These are phyloP conservation scores for Verticillium isaacii DNA, from an alignment of 2,329 filamentous ascomycete genomes.

Conservation along the genomic window DNA sequence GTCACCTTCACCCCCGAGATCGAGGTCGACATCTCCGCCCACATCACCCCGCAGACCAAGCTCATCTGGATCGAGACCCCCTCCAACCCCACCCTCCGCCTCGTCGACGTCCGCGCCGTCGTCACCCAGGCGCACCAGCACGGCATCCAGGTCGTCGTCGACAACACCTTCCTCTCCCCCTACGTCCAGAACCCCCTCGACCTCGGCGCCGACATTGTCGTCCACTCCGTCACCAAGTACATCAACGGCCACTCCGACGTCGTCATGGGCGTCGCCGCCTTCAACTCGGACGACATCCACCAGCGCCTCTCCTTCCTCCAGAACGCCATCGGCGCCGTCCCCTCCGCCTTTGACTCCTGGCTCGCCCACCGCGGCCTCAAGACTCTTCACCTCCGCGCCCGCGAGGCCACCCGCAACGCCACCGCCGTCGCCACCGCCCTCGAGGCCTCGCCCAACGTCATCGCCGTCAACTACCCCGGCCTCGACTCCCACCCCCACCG, in stretches of 20 bases:
- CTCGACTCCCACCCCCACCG: slow-evolving; percentile 83
- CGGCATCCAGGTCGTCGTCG: slow-evolving; percentile 93
- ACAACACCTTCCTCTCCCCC: slow-evolving; percentile 96
- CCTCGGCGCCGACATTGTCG: slow-evolving; percentile 92
- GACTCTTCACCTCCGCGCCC: slow-evolving; percentile 88
- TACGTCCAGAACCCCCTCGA: slow-evolving; percentile 96
- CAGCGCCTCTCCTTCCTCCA: slow-evolving; percentile 83
- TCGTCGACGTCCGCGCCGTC: slow-evolving; percentile 90
- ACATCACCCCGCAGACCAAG: slow-evolving; percentile 86
- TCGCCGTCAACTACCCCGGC: slow-evolving; percentile 93
- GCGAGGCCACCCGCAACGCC: slow-evolving; percentile 80
- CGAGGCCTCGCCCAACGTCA: slow-evolving; percentile 73
- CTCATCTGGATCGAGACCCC: slow-evolving; percentile 97
- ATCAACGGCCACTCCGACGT: slow-evolving; percentile 98
- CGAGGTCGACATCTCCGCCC: slow-evolving; percentile 76
- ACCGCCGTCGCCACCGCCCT: slow-evolving; percentile 71
- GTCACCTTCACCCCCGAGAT: slow-evolving; percentile 94
- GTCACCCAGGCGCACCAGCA: slow-evolving; percentile 77
- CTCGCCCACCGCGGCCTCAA: slow-evolving; percentile 95
- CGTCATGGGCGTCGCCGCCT: slow-evolving; percentile 94
- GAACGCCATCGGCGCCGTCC: slow-evolving; percentile 94
- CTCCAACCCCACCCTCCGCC: slow-evolving; percentile 86
- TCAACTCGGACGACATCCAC: slow-evolving; percentile 80
- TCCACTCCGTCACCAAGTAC: slow-evolving; percentile 97
- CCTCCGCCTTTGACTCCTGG: slow-evolving; percentile 95